A percentile compares a stretch with the other conserved stretches of the same genome.
phyloP scores from a whole-genome alignment of 805 yeast genomes.

The Komagataella phaffii region DNA sequence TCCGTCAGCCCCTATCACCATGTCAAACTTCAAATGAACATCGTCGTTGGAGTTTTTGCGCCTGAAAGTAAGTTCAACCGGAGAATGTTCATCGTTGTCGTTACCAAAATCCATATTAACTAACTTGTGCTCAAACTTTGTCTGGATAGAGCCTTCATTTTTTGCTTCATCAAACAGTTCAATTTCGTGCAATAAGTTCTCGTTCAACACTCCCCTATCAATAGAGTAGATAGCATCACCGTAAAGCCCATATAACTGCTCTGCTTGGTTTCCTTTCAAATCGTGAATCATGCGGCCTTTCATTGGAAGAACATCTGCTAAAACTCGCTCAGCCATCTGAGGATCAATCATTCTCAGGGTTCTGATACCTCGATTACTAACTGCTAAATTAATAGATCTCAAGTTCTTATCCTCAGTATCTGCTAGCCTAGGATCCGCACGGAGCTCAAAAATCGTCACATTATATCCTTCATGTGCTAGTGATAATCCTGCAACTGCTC shows the following conservation, averaged over 20 bases:
- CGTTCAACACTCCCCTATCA: constrained; percentile 61
- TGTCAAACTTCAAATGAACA: constrained; percentile 26
- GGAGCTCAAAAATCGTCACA: constrained; percentile 60
- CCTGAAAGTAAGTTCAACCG: constrained; percentile 2
- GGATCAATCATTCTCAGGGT: constrained; percentile 54
- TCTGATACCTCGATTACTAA: constrained; percentile 71
- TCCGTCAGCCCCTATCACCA: constrained; percentile 79
- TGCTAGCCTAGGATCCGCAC: constrained; percentile 47
- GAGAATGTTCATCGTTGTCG: constrained; percentile 1
- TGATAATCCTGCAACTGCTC: constrained; percentile 75
- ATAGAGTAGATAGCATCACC: constrained; percentile 83
- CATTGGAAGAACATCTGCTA: constrained; percentile 68
- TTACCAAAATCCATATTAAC: constrained; percentile 16
- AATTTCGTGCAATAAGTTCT: constrained; percentile 49
- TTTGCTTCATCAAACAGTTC: constrained; percentile 21
- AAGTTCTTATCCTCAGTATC: constrained; percentile 22
- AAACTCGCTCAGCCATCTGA: constrained; percentile 39
- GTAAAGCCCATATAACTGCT: constrained; percentile 66
- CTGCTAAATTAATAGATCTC: constrained; percentile 76
- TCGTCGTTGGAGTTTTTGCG: constrained; percentile 1
- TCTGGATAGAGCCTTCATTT: constrained; percentile 16
- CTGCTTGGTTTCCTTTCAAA: constrained; percentile 40
- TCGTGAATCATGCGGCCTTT: constrained; percentile 85
- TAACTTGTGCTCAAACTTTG: constrained; percentile 47
- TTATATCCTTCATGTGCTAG: constrained; percentile 56